Percentiles rank a stretch among this genome's conserved stretches.
Evolutionary conservation across 495 filamentous ascomycete genomes (phyloP).

Genomic region (Aspergillus leporis): DNA sequence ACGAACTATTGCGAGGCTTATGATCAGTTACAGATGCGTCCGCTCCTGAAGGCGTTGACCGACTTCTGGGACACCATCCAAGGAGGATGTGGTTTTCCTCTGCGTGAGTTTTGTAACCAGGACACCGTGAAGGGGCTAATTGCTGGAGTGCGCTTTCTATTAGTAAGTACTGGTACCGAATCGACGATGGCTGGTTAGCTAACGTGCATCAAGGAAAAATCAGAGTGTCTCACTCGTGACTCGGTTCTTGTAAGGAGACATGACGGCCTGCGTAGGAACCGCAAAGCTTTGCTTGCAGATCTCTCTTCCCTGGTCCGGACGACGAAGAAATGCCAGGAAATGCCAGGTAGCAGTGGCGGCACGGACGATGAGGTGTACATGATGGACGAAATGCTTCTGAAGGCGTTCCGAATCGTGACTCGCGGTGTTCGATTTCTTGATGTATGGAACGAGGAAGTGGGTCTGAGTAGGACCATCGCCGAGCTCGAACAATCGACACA

Average conservation of each 20-base stretch:
- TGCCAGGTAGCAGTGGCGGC: constrained; percentile 47
- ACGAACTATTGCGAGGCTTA: constrained; percentile 98
- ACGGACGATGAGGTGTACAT: constrained; percentile 63
- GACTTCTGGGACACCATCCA: constrained; percentile 91
- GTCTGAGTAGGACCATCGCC: constrained; percentile 61
- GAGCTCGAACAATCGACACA: constrained; percentile 51
- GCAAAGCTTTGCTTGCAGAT: constrained; percentile 86
- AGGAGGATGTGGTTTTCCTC: constrained; percentile 61
- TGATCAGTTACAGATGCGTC: constrained; percentile 80
- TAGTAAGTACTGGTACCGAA: constrained; percentile 60
- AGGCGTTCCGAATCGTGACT: constrained; percentile 91
- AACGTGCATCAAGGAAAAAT: constrained; percentile 64
- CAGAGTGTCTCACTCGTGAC: constrained; percentile 83
- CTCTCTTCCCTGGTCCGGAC: constrained; percentile 85
- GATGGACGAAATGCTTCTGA: constrained; percentile 88
- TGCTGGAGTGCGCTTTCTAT: constrained; percentile 83
- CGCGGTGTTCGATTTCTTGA: constrained; percentile 92
- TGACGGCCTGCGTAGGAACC: constrained; percentile 73
- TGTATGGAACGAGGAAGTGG: constrained; percentile 74
- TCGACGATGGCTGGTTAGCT: background rate
- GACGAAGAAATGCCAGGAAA: constrained; percentile 76
- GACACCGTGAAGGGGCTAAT: constrained; percentile 91
- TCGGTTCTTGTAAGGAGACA: constrained; percentile 69
- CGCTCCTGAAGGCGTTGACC: constrained; percentile 80
- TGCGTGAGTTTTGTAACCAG: constrained; percentile 78